phyloP scores from a whole-genome alignment of 2,329 filamentous ascomycete species.

The Calonectria naviculata region DNA sequence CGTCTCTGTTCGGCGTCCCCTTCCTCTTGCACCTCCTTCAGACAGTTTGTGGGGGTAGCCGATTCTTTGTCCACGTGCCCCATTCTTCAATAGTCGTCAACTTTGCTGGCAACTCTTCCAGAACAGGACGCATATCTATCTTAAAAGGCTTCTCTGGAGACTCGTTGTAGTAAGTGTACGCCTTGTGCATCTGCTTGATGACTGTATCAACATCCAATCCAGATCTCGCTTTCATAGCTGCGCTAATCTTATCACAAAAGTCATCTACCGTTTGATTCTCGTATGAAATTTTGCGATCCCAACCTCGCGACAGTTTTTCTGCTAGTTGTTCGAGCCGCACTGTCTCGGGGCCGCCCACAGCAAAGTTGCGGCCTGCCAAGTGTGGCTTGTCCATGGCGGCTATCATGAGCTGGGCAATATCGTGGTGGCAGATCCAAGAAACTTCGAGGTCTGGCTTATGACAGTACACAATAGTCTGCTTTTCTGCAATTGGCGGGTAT shows the following conservation, averaged over 20 bases:
- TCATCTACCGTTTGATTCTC: neutral
- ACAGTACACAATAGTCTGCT: slow-evolving; percentile 50
- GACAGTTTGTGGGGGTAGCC: neutral
- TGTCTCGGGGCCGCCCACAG: neutral
- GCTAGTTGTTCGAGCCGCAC: neutral
- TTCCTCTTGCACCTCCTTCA: neutral
- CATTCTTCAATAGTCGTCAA: neutral
- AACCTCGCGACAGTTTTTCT: neutral
- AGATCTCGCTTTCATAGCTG: slow-evolving; percentile 25
- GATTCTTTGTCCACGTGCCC: neutral
- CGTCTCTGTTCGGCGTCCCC: too few relatives aligned
- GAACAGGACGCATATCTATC: slow-evolving; percentile 48
- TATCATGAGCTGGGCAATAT: slow-evolving; percentile 51
- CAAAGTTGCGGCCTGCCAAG: slow-evolving; percentile 47
- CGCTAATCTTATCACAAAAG: neutral
- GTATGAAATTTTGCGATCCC: neutral
- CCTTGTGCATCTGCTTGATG: slow-evolving; percentile 52
- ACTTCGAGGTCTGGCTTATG: slow-evolving; percentile 50
- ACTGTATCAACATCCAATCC: slow-evolving; percentile 48
- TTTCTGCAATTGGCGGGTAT: slow-evolving; percentile 2
- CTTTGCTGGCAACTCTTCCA: neutral
- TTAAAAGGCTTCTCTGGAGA: slow-evolving; percentile 49
- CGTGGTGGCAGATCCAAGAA: slow-evolving; percentile 53
- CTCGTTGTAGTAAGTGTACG: slow-evolving; percentile 54
- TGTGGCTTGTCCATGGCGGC: slow-evolving; percentile 45